These are phyloP conservation scores for Iris pallida DNA, from an alignment of 116 monocot genomes.

Conservation along the genomic window DNA sequence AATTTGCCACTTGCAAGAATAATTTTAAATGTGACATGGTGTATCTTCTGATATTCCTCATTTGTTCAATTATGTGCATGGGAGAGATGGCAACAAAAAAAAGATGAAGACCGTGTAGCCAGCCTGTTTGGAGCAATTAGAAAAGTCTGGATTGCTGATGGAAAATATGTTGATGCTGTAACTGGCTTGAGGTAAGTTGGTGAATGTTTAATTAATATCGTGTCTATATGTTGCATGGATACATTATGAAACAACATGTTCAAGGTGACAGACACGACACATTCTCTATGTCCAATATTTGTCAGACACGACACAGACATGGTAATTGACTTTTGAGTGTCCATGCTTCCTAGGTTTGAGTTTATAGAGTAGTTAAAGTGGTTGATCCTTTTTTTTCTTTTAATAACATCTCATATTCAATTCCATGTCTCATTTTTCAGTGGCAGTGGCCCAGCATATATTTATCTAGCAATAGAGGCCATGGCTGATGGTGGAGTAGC, in stretches of 20 bases:
- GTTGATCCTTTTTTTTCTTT: neutral
- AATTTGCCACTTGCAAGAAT: no score
- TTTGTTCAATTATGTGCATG: constrained; percentile 56
- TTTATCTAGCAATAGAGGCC: constrained; percentile 83
- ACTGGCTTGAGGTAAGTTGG: constrained; percentile 72
- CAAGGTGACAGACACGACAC: neutral
- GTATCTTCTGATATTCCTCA: neutral
- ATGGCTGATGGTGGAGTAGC: constrained; percentile 93
- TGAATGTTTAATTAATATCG: neutral
- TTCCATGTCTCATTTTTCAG: constrained; percentile 29
- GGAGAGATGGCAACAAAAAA: constrained; percentile 58
- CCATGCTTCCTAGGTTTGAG: no score
- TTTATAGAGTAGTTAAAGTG: no score
- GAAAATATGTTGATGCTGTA: constrained; percentile 83
- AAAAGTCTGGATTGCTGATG: constrained; percentile 69
- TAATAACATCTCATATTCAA: neutral
- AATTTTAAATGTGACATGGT: no score
- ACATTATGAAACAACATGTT: no score
- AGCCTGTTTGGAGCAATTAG: constrained; percentile 63
- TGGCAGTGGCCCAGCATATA: constrained; percentile 87
- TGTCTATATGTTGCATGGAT: no score
- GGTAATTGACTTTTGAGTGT: no score
- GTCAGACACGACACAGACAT: no score
- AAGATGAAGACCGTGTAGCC: constrained; percentile 58
- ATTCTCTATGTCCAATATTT: neutral